These are phyloP conservation scores for Exutisphaerella laricina DNA, from an alignment of 2,329 filamentous ascomycete genomes.

Conservation along the genomic window DNA sequence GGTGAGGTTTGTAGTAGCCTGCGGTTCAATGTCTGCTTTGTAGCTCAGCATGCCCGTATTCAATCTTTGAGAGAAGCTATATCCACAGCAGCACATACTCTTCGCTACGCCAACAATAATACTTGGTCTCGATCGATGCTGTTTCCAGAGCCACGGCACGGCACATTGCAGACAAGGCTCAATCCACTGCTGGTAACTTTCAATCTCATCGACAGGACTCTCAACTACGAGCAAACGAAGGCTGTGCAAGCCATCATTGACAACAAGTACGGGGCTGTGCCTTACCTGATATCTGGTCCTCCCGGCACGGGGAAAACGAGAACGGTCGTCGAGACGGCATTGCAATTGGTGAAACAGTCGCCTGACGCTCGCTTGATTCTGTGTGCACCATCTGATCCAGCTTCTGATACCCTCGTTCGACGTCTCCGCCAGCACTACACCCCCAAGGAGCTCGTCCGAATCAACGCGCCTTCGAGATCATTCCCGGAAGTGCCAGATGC, in stretches of 20 bases:
- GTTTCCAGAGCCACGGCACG: conserved; percentile 38
- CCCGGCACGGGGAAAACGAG: conserved; percentile 51
- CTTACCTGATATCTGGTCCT: conserved; percentile 46
- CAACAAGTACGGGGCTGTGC: conserved; percentile 41
- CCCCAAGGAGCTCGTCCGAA: conserved; percentile 19
- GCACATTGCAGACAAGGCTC: conserved; percentile 36
- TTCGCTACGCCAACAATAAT: conserved; percentile 3
- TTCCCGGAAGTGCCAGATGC: conserved; percentile 25
- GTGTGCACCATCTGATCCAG: conserved; percentile 27
- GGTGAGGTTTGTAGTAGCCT: no score
- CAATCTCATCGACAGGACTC: conserved; percentile 35
- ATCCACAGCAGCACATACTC: conserved; percentile 4
- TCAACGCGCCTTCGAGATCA: conserved; percentile 23
- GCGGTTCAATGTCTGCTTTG: conserved; percentile 23
- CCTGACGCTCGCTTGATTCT: conserved; percentile 18
- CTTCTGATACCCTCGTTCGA: conserved; percentile 22
- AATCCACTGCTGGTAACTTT: conserved; percentile 34
- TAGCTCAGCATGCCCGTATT: conserved; percentile 15
- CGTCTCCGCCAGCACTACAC: conserved; percentile 18
- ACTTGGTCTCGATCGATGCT: conserved; percentile 39
- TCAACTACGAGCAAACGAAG: conserved; percentile 47
- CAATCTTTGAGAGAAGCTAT: conserved; percentile 14
- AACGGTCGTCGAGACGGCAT: conserved; percentile 43
- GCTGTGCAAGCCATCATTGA: conserved; percentile 40
- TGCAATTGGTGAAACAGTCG: conserved; percentile 22